Conservation (phyloP, 306 rosid species). For the Medicago arabica region DNA sequence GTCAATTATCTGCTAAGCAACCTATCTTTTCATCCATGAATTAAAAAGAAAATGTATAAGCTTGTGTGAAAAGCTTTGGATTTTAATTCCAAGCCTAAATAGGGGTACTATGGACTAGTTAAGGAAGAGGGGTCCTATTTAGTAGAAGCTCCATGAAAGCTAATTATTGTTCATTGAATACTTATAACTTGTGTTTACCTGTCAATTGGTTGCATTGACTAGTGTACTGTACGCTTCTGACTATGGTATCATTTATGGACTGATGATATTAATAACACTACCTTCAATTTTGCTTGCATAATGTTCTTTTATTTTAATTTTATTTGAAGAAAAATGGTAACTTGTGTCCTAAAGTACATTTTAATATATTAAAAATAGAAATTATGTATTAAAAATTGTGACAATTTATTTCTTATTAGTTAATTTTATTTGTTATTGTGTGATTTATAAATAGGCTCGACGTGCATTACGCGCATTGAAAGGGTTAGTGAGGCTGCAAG, state of each 20-base stretch:
- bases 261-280: background rate
- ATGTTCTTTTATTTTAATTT: too few species aligned
- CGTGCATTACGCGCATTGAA: conserved; percentile 89
- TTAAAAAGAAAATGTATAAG: background rate
- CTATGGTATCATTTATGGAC: background rate
- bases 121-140: conserved; percentile 3
- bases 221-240: background rate
- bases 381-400: too few species aligned
- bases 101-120: background rate
- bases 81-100: background rate
- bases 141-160: conserved; percentile 14
- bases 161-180: conserved; percentile 22
- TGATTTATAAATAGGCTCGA: conserved; percentile 64
- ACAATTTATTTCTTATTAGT: too few species aligned
- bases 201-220: conserved; percentile 17
- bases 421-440: background rate
- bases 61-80: conserved; percentile 2
- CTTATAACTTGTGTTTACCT: conserved; percentile 3
- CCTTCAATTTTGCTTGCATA: too few species aligned
- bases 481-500: conserved; percentile 90
- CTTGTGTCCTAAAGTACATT: too few species aligned
- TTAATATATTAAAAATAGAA: too few species aligned
- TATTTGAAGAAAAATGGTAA: too few species aligned
- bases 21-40: background rate
- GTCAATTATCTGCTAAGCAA: conserved; percentile 8